These are phyloP conservation scores for Castanea sativa DNA, from an alignment of 306 rosid species.

Conservation along the genomic window DNA sequence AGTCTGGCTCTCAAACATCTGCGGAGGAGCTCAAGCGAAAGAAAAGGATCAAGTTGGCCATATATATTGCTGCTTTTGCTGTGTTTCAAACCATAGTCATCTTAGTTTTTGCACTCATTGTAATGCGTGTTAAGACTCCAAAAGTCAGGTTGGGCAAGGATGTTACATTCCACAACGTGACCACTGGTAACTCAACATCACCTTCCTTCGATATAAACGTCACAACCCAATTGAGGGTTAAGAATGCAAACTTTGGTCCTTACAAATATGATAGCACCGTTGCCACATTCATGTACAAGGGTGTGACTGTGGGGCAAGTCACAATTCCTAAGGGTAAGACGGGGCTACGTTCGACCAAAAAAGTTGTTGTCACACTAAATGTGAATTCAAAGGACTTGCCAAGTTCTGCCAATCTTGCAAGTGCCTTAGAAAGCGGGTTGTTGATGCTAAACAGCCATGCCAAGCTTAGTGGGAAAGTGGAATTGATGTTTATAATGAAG, in stretches of 20 bases:
- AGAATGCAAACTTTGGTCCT: conserved; percentile 18
- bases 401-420: background rate
- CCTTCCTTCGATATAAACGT: conserved; percentile 8
- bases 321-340: background rate
- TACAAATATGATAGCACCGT: conserved; percentile 10
- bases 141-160: conserved; percentile 11
- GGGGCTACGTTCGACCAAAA: conserved; percentile 19
- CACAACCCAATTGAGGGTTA: conserved; percentile 6
- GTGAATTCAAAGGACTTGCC: conserved; percentile 10
- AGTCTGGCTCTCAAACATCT: background rate
- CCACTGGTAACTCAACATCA: background rate
- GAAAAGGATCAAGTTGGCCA: conserved; percentile 16
- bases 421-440: conserved; percentile 12
- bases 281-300: background rate
- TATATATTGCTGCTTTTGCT: conserved; percentile 8
- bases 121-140: conserved; percentile 14
- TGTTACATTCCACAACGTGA: background rate
- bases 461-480: conserved; percentile 26
- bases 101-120: background rate
- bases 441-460: conserved; percentile 23
- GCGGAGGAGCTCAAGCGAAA: background rate
- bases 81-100: conserved; percentile 25
- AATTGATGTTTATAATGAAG: conserved; percentile 23
- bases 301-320: background rate
- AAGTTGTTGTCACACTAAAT: conserved; percentile 15